phyloP scores from a whole-genome alignment of 129 eudicot species.

The Silybum marianum region DNA sequence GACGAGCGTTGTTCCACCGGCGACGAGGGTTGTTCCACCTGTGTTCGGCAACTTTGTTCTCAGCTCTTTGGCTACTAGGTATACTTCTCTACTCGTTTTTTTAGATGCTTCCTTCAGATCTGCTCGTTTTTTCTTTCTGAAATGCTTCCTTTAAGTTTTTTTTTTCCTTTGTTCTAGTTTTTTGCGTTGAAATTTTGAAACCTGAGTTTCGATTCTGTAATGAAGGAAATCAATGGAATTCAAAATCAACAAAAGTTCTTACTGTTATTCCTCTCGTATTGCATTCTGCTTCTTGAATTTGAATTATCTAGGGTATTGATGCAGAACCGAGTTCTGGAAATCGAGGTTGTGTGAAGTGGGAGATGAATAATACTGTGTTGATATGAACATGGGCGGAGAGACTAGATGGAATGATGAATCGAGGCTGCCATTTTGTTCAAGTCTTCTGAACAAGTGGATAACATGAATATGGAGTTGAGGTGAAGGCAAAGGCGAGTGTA shows the following conservation, averaged over 20 bases:
- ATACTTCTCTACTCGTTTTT: no score
- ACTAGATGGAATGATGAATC: conserved; percentile 24
- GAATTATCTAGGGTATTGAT: conserved; percentile 15
- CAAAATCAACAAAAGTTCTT: conserved; percentile 18
- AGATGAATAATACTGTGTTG: conserved; percentile 22
- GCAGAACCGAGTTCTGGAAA: conserved; percentile 18
- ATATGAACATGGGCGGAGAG: conserved; percentile 19
- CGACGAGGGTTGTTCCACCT: no score
- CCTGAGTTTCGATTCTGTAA: conserved; percentile 1
- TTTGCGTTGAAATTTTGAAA: background rate
- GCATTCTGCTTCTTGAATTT: conserved; percentile 27
- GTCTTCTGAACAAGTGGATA: conserved; percentile 24
- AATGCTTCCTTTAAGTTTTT: no score
- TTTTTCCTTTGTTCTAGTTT: no score
- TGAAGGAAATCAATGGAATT: background rate
- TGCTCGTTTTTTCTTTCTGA: no score
- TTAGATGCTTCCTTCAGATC: no score
- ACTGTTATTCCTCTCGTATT: conserved; percentile 12
- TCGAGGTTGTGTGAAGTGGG: conserved; percentile 14
- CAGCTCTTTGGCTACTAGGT: no score
- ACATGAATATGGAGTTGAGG: conserved; percentile 22
- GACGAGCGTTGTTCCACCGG: no score
- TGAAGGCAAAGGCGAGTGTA: background rate
- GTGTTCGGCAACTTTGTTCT: no score
- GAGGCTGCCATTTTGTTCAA: conserved; percentile 48